Percentiles rank a stretch among this genome's conserved stretches.
Conservation (phyloP, 495 filamentous ascomycete species). For the Penicillium parvum region DNA sequence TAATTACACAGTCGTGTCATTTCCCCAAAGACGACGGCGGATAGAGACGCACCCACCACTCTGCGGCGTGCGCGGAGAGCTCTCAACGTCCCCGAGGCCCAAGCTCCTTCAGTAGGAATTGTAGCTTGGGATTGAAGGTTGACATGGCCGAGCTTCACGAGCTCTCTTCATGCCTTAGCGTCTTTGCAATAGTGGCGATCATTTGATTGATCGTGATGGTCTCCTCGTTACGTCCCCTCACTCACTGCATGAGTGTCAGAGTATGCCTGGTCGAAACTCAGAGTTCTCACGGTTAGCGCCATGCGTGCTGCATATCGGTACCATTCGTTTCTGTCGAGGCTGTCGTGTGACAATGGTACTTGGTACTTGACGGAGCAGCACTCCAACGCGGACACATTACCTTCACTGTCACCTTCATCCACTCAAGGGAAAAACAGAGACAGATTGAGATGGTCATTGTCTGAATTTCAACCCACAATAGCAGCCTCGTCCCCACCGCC, state of each 20-base stretch:
- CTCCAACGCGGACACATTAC: no score
- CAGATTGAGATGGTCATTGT: no score
- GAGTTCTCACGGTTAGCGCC: constrained; percentile 13
- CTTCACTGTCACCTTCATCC: background rate
- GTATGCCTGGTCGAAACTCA: background rate
- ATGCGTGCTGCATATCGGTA: constrained; percentile 20
- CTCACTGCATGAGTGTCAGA: constrained; percentile 4
- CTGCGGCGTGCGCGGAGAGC: background rate
- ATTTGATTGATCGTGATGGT: constrained; percentile 6
- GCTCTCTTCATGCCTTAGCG: background rate
- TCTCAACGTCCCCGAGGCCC: constrained; percentile 12
- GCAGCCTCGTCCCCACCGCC: constrained; percentile 8
- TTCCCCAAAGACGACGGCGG: background rate
- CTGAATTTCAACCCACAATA: background rate
- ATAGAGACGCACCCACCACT: constrained; percentile 6
- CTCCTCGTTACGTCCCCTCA: constrained; percentile 5
- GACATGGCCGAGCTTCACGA: background rate
- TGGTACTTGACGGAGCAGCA: background rate
- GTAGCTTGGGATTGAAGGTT: constrained; percentile 11
- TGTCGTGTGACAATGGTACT: constrained; percentile 12
- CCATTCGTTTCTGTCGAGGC: constrained; percentile 4
- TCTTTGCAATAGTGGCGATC: constrained; percentile 5
- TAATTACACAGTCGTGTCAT: background rate
- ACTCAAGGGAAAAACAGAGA: background rate
- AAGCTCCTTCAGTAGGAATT: constrained; percentile 16